A percentile compares a stretch with the other conserved stretches of the same genome.
These are phyloP conservation scores for Pichia sp. DNA, from an alignment of 1,139 yeast species.

Conservation along the genomic window DNA sequence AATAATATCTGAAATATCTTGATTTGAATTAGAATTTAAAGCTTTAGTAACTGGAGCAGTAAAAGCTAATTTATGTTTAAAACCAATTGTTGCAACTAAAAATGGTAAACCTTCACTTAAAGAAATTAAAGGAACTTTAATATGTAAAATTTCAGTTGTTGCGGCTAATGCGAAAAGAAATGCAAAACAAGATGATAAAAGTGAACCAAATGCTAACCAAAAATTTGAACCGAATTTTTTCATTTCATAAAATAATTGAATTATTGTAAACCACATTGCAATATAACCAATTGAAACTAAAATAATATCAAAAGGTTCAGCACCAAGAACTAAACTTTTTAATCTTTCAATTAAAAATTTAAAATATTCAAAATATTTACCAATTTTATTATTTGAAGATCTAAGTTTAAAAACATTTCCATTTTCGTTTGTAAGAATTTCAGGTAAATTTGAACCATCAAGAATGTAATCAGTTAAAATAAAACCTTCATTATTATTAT, in stretches of 20 bases:
- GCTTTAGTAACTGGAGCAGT: constrained; percentile 56
- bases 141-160: constrained; percentile 47
- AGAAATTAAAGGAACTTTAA: constrained; percentile 63
- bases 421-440: constrained; percentile 39
- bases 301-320: constrained; percentile 82
- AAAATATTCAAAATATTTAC: constrained; percentile 59
- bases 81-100: constrained; percentile 87
- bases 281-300: constrained; percentile 76
- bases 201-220: constrained; percentile 82
- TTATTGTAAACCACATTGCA: constrained; percentile 85
- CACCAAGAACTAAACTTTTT: constrained; percentile 54
- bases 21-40: constrained; percentile 32
- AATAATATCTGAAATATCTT: constrained; percentile 43
- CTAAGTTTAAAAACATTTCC: constrained; percentile 50
- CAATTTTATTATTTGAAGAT: constrained; percentile 52
- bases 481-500: constrained; percentile 25
- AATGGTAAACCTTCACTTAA: constrained; percentile 92
- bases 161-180: constrained; percentile 76
- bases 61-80: constrained; percentile 76
- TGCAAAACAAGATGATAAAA: constrained; percentile 79
- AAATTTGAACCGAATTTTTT: constrained; percentile 73
- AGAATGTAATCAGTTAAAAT: constrained; percentile 25
- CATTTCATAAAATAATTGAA: constrained; percentile 77
- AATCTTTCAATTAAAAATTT: constrained; percentile 42
- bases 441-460: constrained; percentile 30